Conservation (phyloP, 345 rosid genomes). For the Hypericum perforatum region DNA sequence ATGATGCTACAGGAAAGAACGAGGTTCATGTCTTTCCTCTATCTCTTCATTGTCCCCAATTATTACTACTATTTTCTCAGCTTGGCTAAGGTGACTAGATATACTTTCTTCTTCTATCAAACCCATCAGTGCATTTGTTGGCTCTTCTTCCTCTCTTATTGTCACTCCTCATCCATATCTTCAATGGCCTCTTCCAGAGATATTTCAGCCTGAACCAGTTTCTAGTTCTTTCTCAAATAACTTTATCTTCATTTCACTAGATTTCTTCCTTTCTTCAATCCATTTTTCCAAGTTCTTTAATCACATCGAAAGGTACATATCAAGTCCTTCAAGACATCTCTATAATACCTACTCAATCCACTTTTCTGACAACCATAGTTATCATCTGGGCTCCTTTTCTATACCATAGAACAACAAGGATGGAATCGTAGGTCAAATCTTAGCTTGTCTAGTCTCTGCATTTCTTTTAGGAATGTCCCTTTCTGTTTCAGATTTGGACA, state of each 20-base stretch:
- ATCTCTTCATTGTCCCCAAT: slow-evolving; percentile 25
- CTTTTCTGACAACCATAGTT: no score
- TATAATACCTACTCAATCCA: no score
- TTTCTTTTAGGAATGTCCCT: no score
- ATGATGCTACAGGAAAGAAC: slow-evolving; percentile 62
- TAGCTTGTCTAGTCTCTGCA: no score
- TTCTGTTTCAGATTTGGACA: no score
- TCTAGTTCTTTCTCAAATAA: slow-evolving; percentile 60
- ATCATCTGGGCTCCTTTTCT: no score
- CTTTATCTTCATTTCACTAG: slow-evolving; percentile 47
- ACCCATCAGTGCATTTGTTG: slow-evolving; percentile 19
- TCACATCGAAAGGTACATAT: no score
- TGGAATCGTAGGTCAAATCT: no score
- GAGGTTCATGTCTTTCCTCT: slow-evolving; percentile 28
- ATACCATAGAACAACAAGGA: no score
- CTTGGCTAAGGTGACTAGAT: slow-evolving; percentile 20
- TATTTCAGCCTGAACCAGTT: slow-evolving; percentile 74
- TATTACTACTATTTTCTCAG: slow-evolving; percentile 25
- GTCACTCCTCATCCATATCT: slow-evolving; percentile 71
- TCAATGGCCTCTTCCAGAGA: slow-evolving; percentile 81
- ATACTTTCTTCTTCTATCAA: slow-evolving; percentile 39
- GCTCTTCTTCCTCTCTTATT: slow-evolving; percentile 58
- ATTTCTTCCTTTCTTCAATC: slow-evolving; percentile 69
- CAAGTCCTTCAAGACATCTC: no score
- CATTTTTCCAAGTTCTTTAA: slow-evolving; percentile 63